Evolutionary conservation across 2,329 filamentous ascomycete genomes (phyloP).

Genomic region (Colletotrichum kahawae): DNA sequence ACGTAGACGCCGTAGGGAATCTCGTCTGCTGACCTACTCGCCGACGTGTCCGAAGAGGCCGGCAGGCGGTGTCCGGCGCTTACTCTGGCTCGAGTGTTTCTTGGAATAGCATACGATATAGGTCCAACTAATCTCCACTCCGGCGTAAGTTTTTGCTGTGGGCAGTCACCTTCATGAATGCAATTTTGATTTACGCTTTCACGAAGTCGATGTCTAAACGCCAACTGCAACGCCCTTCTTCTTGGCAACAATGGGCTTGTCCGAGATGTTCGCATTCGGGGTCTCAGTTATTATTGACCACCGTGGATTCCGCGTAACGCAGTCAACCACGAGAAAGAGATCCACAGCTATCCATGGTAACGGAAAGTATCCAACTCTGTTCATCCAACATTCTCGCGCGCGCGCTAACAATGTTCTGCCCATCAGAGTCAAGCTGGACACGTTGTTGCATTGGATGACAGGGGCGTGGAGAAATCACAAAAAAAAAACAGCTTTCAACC

Average conservation of each 20-base stretch:
- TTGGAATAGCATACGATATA: not conserved
- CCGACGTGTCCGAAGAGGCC: not conserved
- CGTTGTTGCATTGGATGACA: not conserved
- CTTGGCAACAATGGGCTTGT: not conserved
- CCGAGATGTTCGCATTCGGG: not conserved
- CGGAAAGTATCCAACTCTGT: not conserved
- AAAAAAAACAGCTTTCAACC: not conserved
- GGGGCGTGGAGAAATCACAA: not conserved
- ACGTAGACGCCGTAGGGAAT: not conserved
- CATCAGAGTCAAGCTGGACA: not conserved
- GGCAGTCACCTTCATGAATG: not conserved
- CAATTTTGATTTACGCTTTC: not conserved
- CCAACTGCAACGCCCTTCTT: not conserved
- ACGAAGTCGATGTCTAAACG: not conserved
- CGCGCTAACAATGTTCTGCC: not conserved
- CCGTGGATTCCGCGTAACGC: not conserved
- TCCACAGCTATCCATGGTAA: not conserved
- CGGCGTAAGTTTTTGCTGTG: not conserved
- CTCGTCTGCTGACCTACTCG: not conserved
- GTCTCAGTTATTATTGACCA: not conserved
- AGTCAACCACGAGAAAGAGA: not conserved
- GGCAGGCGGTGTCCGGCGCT: not conserved
- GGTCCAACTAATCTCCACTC: not conserved
- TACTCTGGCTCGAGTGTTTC: not conserved
- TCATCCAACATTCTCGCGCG: not conserved